Percentiles rank a stretch among this genome's conserved stretches.
Conservation (phyloP, 2,329 filamentous ascomycete species). For the Phaeomoniella chlamydospora region DNA sequence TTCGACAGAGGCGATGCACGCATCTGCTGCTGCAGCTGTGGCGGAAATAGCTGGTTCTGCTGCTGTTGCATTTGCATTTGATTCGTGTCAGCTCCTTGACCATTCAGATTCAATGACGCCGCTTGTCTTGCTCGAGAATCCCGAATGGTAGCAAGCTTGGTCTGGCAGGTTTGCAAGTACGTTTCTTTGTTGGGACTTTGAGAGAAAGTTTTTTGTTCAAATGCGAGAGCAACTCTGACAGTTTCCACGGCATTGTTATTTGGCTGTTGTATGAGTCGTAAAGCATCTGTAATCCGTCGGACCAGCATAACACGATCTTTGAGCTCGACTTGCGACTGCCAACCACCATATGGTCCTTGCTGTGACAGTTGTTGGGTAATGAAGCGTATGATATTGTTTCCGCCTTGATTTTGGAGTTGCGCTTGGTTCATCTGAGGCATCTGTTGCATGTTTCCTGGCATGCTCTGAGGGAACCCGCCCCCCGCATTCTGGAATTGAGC, state of each 20-base stretch:
- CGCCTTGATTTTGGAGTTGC: constrained; percentile 4
- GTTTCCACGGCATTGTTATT: constrained; percentile 19
- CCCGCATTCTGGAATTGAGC: constrained; percentile 12
- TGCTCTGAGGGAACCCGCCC: constrained; percentile 9
- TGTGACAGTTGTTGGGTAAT: constrained; percentile 22
- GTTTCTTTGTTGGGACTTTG: constrained; percentile 19
- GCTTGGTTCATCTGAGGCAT: constrained; percentile 3
- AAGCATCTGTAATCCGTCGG: constrained; percentile 30
- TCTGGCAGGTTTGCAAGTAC: constrained; percentile 27
- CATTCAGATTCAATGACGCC: constrained; percentile 16
- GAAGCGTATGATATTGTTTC: neutral
- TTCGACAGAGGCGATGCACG: constrained; percentile 32
- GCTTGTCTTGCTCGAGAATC: constrained; percentile 28
- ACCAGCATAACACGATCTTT: constrained; percentile 25
- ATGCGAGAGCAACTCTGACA: constrained; percentile 21
- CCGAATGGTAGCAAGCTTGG: constrained; percentile 28
- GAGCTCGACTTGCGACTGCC: constrained; percentile 25
- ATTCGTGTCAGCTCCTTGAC: constrained; percentile 19
- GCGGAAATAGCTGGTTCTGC: constrained; percentile 29
- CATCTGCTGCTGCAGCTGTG: constrained; percentile 35
- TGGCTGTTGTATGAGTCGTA: constrained; percentile 28
- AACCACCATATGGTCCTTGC: constrained; percentile 28
- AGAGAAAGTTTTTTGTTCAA: constrained; percentile 29
- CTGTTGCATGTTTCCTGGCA: constrained; percentile 11
- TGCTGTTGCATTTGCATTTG: constrained; percentile 16